These are phyloP conservation scores for Rhizopus stolonifer DNA, from an alignment of 371 early-diverging fungal genomes.

Conservation along the genomic window DNA sequence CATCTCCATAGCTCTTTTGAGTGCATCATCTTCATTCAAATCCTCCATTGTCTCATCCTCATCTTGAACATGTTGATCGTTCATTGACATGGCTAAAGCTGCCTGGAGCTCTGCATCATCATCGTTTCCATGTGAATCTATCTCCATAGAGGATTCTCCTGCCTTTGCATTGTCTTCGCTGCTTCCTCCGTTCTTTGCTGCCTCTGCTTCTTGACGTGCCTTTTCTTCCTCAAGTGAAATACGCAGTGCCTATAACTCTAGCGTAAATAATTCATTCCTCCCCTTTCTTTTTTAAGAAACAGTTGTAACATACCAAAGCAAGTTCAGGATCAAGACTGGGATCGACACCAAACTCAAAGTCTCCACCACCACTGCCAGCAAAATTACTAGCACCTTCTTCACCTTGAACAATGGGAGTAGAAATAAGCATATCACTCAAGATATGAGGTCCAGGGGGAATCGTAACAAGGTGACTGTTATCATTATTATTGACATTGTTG, in stretches of 20 bases:
- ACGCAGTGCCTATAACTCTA: slow-evolving; percentile 70
- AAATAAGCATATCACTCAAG: slow-evolving; percentile 85
- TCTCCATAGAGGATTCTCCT: slow-evolving; percentile 49
- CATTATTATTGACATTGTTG: slow-evolving; percentile 82
- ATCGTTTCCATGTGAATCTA: slow-evolving; percentile 34
- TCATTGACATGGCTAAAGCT: slow-evolving; percentile 73
- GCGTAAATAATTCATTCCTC: not conserved
- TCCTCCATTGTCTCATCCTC: slow-evolving; percentile 75
- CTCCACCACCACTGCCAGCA: slow-evolving; percentile 58
- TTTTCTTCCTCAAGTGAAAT: slow-evolving; percentile 97
- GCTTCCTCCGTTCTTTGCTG: slow-evolving; percentile 48
- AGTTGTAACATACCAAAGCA: slow-evolving; percentile 67
- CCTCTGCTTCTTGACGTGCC: slow-evolving; percentile 82
- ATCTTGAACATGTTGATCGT: slow-evolving; percentile 28
- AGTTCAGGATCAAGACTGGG: slow-evolving; percentile 95
- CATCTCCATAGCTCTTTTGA: slow-evolving; percentile 83
- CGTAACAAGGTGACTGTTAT: slow-evolving; percentile 85
- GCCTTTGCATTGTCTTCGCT: slow-evolving; percentile 20
- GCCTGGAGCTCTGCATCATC: slow-evolving; percentile 59
- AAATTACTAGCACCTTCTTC: slow-evolving; percentile 78
- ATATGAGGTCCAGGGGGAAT: slow-evolving; percentile 95
- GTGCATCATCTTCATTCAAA: slow-evolving; percentile 84
- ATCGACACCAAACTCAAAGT: slow-evolving; percentile 96
- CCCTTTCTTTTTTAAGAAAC: not conserved
- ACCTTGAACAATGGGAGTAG: slow-evolving; percentile 84